Percentiles rank a stretch among this genome's conserved stretches.
Evolutionary conservation across 1,284 basidiomycete species (phyloP).

Genomic region (Fomitopsis schrenkii): DNA sequence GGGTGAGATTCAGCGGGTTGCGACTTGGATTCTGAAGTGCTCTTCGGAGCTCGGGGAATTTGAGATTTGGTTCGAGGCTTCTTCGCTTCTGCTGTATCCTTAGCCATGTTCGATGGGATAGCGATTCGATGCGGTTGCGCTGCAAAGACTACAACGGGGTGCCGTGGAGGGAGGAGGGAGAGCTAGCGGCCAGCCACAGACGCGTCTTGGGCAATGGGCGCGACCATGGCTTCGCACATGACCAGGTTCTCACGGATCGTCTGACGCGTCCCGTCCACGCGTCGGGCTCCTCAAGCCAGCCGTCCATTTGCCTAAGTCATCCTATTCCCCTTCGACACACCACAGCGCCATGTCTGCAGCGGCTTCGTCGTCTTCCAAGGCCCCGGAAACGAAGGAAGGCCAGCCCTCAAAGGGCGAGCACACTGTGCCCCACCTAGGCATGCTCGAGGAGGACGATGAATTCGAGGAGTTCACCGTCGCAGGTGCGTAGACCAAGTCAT

Average conservation of each 20-base stretch:
- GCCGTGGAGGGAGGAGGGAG: neutral
- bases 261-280: slow-evolving; percentile 21
- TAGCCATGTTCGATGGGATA: neutral
- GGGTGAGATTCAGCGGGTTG: neutral
- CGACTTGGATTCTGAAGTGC: neutral
- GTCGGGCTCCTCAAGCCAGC: neutral
- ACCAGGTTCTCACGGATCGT: slow-evolving; percentile 13
- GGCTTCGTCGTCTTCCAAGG: slow-evolving; percentile 33
- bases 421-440: slow-evolving; percentile 54
- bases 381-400: slow-evolving; percentile 25
- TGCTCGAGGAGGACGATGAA: slow-evolving; percentile 82
- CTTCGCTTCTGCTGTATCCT: neutral
- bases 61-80: neutral
- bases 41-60: neutral
- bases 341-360: slow-evolving; percentile 25
- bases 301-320: neutral
- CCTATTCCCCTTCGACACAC: neutral
- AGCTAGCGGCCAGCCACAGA: neutral
- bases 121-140: neutral
- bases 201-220: neutral
- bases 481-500: slow-evolving; percentile 38
- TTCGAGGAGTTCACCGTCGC: slow-evolving; percentile 78
- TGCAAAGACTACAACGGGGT: no score
- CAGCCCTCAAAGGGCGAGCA: slow-evolving; percentile 38
- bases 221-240: neutral